phyloP scores from a whole-genome alignment of 768 basidiomycete genomes.

The Crassisporium funariophilum region DNA sequence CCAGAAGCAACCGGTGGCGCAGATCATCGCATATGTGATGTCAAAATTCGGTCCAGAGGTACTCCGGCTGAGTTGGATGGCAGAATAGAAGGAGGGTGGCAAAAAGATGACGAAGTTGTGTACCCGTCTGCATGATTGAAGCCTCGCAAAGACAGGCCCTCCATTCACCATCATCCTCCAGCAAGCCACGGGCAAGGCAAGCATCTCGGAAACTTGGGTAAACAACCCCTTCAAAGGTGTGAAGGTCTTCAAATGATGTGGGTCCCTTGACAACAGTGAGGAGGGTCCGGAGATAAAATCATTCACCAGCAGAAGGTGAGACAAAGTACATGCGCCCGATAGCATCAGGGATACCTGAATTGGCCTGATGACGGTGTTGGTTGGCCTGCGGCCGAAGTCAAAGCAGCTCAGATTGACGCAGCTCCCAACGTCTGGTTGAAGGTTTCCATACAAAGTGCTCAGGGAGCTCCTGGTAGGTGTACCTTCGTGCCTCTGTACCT shows the following conservation, averaged over 20 bases:
- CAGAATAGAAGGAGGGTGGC: slow-evolving; percentile 24
- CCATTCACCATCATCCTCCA: slow-evolving; percentile 53
- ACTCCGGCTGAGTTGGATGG: slow-evolving; percentile 30
- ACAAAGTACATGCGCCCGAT: slow-evolving; percentile 46
- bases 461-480: slow-evolving; percentile 41
- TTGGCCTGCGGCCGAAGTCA: background rate
- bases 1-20: background rate
- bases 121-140: slow-evolving; percentile 37
- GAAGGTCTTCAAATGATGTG: slow-evolving; percentile 26
- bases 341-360: slow-evolving; percentile 28
- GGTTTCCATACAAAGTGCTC: slow-evolving; percentile 14
- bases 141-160: slow-evolving; percentile 42
- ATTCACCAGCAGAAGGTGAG: slow-evolving; percentile 36
- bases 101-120: slow-evolving; percentile 39
- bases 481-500: slow-evolving; percentile 10
- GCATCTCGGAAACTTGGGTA: slow-evolving; percentile 39
- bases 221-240: slow-evolving; percentile 22
- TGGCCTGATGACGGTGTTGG: slow-evolving; percentile 15
- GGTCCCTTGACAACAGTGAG: slow-evolving; percentile 40
- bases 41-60: slow-evolving; percentile 38
- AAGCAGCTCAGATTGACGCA: background rate
- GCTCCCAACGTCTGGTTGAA: slow-evolving; percentile 26
- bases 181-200: slow-evolving; percentile 41
- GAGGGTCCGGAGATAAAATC: slow-evolving; percentile 43
- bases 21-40: slow-evolving; percentile 47